Evolutionary conservation across 306 rosid species (phyloP).

Genomic region (Castanea sativa): DNA sequence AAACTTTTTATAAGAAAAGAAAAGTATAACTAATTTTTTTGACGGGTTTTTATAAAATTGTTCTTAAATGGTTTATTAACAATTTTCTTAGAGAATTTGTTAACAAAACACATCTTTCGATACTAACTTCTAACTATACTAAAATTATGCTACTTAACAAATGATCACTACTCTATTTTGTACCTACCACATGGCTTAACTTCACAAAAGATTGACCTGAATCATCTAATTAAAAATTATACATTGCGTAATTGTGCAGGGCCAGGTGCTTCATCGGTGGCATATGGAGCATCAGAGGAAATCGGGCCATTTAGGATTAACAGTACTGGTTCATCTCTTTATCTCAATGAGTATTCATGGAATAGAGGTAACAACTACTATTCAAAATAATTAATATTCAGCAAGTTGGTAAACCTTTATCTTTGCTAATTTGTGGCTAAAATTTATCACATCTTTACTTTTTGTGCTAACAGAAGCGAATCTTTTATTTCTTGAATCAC

Average conservation of each 20-base stretch:
- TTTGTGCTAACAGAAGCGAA: conserved; percentile 56
- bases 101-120: too few relatives aligned
- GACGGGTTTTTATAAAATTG: too few relatives aligned
- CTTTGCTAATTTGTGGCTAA: background rate
- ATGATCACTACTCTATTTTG: too few relatives aligned
- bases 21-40: too few relatives aligned
- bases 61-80: too few relatives aligned
- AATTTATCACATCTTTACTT: background rate
- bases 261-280: conserved; percentile 86
- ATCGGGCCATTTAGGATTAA: conserved; percentile 79
- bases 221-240: too few relatives aligned
- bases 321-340: conserved; percentile 58
- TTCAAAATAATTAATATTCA: background rate
- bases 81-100: too few relatives aligned
- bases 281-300: conserved; percentile 93
- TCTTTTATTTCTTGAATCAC: conserved; percentile 80
- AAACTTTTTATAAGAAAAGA: too few relatives aligned
- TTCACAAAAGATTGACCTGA: background rate
- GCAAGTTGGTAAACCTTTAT: background rate
- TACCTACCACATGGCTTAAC: background rate
- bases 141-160: too few relatives aligned
- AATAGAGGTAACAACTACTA: conserved; percentile 49
- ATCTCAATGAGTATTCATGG: conserved; percentile 68
- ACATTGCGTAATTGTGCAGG: conserved; percentile 36
- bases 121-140: too few relatives aligned